Evolutionary conservation across 257 asterid species (phyloP).

Genomic region (Scutellaria galericulata): DNA sequence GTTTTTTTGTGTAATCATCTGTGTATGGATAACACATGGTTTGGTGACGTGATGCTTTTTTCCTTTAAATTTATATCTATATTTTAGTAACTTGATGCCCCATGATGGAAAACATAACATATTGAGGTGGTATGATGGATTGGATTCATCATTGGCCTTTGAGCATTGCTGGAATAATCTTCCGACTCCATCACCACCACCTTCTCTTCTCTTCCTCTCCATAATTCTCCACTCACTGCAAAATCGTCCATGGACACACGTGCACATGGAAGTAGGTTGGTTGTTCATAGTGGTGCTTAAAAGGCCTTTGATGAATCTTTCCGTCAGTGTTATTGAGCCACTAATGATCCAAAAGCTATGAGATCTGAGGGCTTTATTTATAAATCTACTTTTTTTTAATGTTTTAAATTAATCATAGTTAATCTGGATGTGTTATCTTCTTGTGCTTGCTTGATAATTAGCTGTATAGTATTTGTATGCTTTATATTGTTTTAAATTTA

Average conservation of each 20-base stretch:
- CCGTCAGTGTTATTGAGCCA: constrained; percentile 34
- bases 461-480: too few species aligned
- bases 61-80: not conserved
- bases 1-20: too few species aligned
- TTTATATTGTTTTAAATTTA: too few species aligned
- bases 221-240: not conserved
- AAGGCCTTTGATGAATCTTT: constrained; percentile 54
- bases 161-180: constrained; percentile 45
- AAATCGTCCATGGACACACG: constrained; percentile 18
- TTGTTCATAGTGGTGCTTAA: constrained; percentile 45
- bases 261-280: constrained; percentile 40
- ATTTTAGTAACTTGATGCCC: constrained; percentile 31
- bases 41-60: not conserved
- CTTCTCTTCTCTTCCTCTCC: not conserved
- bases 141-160: constrained; percentile 53
- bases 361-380: constrained; percentile 76
- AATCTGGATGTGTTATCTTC: too few species aligned
- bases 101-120: constrained; percentile 50
- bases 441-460: too few species aligned
- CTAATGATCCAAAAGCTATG: constrained; percentile 74
- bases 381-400: too few species aligned
- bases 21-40: too few species aligned
- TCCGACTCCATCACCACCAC: constrained; percentile 18
- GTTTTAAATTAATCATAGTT: too few species aligned
- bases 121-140: constrained; percentile 56